A percentile compares a stretch with the other conserved stretches of the same genome.
Conservation (phyloP, 352 stramenopile species). For the Pythium apleroticum region DNA sequence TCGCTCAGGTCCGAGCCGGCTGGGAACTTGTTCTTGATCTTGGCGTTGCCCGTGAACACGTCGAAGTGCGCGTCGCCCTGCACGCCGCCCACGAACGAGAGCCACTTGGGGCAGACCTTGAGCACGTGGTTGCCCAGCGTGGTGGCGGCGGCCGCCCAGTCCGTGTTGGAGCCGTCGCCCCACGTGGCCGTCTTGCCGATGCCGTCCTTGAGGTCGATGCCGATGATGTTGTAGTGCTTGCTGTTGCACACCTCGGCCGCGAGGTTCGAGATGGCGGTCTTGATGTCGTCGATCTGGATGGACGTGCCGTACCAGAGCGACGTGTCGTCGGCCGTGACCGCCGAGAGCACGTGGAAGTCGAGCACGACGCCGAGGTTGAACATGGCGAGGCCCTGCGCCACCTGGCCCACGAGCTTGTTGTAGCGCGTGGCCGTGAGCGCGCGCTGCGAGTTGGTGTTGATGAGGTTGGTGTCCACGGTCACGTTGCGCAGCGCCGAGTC, state of each 20-base stretch:
- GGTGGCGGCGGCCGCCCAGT: conserved; percentile 71
- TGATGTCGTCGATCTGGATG: conserved; percentile 73
- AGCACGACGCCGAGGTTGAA: conserved; percentile 79
- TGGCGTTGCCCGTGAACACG: conserved; percentile 41
- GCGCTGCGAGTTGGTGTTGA: conserved; percentile 87
- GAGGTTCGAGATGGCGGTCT: conserved; percentile 76
- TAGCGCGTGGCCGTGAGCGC: conserved; percentile 66
- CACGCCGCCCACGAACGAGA: conserved; percentile 75
- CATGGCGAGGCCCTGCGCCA: conserved; percentile 70
- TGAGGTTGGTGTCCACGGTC: conserved; percentile 52
- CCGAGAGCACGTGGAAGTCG: conserved; percentile 75
- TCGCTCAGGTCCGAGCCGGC: conserved; percentile 65
- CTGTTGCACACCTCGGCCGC: conserved; percentile 67
- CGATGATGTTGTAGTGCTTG: conserved; percentile 86
- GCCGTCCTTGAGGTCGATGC: conserved; percentile 80
- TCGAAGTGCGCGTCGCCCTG: conserved; percentile 72
- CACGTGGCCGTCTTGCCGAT: conserved; percentile 64
- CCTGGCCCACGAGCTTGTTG: conserved; percentile 55
- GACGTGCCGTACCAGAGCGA: conserved; percentile 75
- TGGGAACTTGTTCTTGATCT: conserved; percentile 69
- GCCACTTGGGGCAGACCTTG: conserved; percentile 67
- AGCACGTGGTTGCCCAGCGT: conserved; percentile 67
- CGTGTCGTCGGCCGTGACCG: conserved; percentile 38
- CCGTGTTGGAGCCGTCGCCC: conserved; percentile 75
- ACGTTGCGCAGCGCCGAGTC: conserved; percentile 72